Base-by-base conservation (phyloP, 345 rosid genomes). In the Chamaenerion angustifolium region DNA sequence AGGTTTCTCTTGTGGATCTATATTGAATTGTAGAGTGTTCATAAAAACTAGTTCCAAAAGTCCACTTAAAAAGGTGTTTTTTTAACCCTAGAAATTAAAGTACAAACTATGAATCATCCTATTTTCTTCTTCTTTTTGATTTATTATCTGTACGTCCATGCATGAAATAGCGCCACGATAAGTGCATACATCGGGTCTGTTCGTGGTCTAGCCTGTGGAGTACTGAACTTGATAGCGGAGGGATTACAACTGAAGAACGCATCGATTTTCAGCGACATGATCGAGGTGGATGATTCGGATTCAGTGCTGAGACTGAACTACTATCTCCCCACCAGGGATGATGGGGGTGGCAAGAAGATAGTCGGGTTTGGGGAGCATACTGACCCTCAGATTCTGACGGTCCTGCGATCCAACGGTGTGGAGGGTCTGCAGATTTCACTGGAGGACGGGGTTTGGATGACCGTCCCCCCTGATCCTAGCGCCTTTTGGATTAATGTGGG, bases 291-390 rank as follows among this genome's bases (percentile, higher is more conserved):
- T 19, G 81, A 80, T 15, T 78, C 71, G 25, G 96, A 90, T 65
- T 83, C 86, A 0, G 54, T 78, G 42, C 56, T 90, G 52, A 75
- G 96, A 64, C 66, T 90, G 49, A 90, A 90, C 65, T 85, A 79
- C 75, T 90, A 90, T 69, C 87, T 81, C 17, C 59, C 80, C 51
- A 42, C 57, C 85, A 57, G 47, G n/a, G n/a, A n/a, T 58, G 19
- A 44, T 21, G 50, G 13, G 16, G 17, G 3, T 8, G 17, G 31
- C 16, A 23, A 12, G 9, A 16, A 10, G 1, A 46, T 12, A 11
- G 73, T 86, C 48, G 98, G 98, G 16, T 80, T 90, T 41, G 98
- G 98, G 25, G 98, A 79, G 74, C 98, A 90, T 64, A 66, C 96
- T 23, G 96, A 90, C 78, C 98, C 98, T 61, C 96, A 86, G 66